Conservation (phyloP, 2,329 filamentous ascomycete species). For the Paraphoma chrysanthemicola region DNA sequence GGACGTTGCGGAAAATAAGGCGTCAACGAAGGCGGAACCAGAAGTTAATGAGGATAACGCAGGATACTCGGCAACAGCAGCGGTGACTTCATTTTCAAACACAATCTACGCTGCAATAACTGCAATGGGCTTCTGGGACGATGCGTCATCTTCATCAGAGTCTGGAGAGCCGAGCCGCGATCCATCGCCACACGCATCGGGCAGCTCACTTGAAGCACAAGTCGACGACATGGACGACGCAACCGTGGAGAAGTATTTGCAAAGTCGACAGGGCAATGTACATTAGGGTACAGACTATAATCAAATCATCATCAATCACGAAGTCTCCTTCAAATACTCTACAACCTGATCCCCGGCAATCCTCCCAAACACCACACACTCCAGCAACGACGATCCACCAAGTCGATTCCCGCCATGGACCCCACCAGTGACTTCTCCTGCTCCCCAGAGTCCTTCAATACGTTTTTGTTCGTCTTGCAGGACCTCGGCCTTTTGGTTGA, state of each 20-base stretch:
- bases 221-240: conserved; percentile 34
- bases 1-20: neutral
- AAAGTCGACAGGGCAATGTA: conserved; percentile 22
- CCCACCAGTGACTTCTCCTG: conserved; percentile 70
- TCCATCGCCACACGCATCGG: conserved; percentile 2
- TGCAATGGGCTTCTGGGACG: conserved; percentile 42
- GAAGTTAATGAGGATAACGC: conserved; percentile 14
- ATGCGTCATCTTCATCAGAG: conserved; percentile 25
- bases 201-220: conserved; percentile 19
- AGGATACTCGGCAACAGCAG: conserved; percentile 12
- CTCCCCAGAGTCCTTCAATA: conserved; percentile 66
- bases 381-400: conserved; percentile 67
- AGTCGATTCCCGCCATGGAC: conserved; percentile 69
- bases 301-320: neutral
- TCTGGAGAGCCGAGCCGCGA: conserved; percentile 6
- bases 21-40: neutral
- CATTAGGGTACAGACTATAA: neutral
- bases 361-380: conserved; percentile 70
- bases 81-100: conserved; percentile 25
- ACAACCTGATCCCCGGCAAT: conserved; percentile 56
- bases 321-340: neutral
- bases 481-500: conserved; percentile 62
- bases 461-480: conserved; percentile 52
- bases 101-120: conserved; percentile 36
- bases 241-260: conserved; percentile 30